Conservation (phyloP, 2,329 filamentous ascomycete genomes). For the Pseudogymnoascus verrucosus region DNA sequence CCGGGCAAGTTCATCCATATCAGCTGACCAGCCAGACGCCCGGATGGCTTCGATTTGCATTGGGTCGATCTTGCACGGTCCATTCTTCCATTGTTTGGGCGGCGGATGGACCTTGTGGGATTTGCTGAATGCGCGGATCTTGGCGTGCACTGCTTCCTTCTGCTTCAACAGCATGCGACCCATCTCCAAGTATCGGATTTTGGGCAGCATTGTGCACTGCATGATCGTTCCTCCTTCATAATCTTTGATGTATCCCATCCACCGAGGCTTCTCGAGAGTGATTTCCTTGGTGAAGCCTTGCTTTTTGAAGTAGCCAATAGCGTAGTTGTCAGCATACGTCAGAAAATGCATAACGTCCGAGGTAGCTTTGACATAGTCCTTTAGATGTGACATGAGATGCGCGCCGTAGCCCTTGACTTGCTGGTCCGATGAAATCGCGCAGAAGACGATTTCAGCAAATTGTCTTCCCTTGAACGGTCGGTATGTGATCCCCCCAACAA, state of each 20-base stretch:
- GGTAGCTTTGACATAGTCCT: constrained; percentile 96
- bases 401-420: constrained; percentile 98
- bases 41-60: constrained; percentile 82
- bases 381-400: constrained; percentile 95
- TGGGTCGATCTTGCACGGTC: constrained; percentile 67
- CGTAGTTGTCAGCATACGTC: constrained; percentile 97
- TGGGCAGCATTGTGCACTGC: constrained; percentile 96
- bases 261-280: constrained; percentile 77
- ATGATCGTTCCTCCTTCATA: constrained; percentile 99
- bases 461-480: constrained; percentile 83
- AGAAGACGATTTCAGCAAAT: constrained; percentile 98
- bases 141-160: constrained; percentile 89
- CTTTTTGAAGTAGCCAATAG: constrained; percentile 98
- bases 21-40: constrained; percentile 87
- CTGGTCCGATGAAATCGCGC: constrained; percentile 93
- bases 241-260: constrained; percentile 99
- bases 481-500: constrained; percentile 96
- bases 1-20: constrained; percentile 94
- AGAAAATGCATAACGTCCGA: constrained; percentile 97
- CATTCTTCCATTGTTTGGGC: constrained; percentile 77
- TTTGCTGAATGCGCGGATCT: constrained; percentile 85
- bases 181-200: constrained; percentile 86
- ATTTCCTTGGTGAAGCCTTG: constrained; percentile 99
- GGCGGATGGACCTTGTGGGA: constrained; percentile 81
- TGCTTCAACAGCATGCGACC: constrained; percentile 95